phyloP scores from a whole-genome alignment of 352 stramenopile species.

The Thalassiosira exigua region DNA sequence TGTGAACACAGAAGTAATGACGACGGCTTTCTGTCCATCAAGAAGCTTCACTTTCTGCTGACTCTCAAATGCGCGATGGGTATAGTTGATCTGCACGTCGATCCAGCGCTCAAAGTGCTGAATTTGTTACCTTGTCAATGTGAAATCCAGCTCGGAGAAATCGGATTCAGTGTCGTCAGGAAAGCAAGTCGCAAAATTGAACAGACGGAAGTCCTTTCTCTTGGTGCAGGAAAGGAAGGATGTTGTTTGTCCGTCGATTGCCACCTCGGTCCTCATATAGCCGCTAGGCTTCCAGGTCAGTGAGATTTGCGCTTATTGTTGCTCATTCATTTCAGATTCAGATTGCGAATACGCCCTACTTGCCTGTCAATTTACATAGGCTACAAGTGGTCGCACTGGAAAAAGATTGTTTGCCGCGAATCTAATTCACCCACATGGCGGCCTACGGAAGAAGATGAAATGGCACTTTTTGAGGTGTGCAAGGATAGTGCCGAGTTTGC shows the following conservation, averaged over 20 bases:
- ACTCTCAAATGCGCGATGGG: constrained; percentile 60
- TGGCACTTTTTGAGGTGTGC: constrained; percentile 60
- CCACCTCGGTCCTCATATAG: constrained; percentile 36
- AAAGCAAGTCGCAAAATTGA: constrained; percentile 36
- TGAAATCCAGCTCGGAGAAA: constrained; percentile 75
- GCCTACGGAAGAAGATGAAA: constrained; percentile 68
- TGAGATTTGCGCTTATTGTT: constrained; percentile 30
- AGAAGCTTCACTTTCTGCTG: constrained; percentile 72
- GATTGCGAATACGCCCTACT: too few species aligned
- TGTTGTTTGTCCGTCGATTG: constrained; percentile 52
- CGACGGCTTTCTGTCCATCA: constrained; percentile 39
- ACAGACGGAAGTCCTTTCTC: constrained; percentile 38
- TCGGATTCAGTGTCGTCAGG: constrained; percentile 19
- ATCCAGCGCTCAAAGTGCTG: constrained; percentile 69
- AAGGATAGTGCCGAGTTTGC: constrained; percentile 60
- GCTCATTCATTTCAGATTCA: too few species aligned
- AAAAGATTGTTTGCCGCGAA: constrained; percentile 75
- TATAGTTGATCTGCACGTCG: constrained; percentile 66
- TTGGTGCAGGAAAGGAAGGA: constrained; percentile 34
- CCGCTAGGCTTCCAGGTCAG: constrained; percentile 27
- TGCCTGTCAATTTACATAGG: too few species aligned
- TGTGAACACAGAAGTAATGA: constrained; percentile 50
- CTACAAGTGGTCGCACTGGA: constrained; percentile 73
- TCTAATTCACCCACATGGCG: constrained; percentile 67
- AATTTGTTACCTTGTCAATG: constrained; percentile 83